Base-by-base conservation (phyloP, 2,329 filamentous ascomycete genomes). In the Cladosporium phlei region DNA sequence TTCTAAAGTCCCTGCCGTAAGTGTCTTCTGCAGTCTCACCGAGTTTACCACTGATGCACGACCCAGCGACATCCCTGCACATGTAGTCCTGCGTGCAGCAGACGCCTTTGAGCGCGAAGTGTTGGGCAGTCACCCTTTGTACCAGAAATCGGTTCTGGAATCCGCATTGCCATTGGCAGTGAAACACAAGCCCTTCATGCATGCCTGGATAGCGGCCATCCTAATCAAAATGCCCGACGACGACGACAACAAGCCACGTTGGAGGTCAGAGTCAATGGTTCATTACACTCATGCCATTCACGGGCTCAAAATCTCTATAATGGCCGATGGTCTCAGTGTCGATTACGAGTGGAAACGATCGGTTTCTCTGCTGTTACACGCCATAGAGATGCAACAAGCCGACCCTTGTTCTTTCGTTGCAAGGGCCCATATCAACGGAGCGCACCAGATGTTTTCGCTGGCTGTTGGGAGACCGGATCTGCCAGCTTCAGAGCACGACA, bases 131-230 rank as follows among this genome's bases (percentile, higher is more conserved):
- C 38, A 52, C 27, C 32, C 32, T 7, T 46, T 43, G 4, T 48
- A 49, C 32, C 45, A 50, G 17, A 34, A 46, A 7, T 51, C 52
- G 5, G 40, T 54, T 12, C 32, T 55, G 16, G 25, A 45, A 9
- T 16, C 46, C 4, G 48, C 47, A 12, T 38, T 57, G 14, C 50
- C 49, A 8, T 25, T 49, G 7, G 44, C 52, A 5, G 30, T 48
- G 2, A 17, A 38, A 11, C 33, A 53, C 32, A 38, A 52, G 20
- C 38, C 54, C 20, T 28, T 55, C 17, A 37, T 57, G 25, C 47
- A 57, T 46, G 49, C 52, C 20, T 54, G 51, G 51, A 29, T 56
- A 19, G 47, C 53, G 6, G 48, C 50, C 12, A 50, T 47, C n/a
- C 37, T 52, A 10, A 30, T 50, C 28, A 43, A 48, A 8, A 20